Evolutionary conservation across 2,329 filamentous ascomycete genomes (phyloP).

Genomic region (Aureobasidium subglaciale): DNA sequence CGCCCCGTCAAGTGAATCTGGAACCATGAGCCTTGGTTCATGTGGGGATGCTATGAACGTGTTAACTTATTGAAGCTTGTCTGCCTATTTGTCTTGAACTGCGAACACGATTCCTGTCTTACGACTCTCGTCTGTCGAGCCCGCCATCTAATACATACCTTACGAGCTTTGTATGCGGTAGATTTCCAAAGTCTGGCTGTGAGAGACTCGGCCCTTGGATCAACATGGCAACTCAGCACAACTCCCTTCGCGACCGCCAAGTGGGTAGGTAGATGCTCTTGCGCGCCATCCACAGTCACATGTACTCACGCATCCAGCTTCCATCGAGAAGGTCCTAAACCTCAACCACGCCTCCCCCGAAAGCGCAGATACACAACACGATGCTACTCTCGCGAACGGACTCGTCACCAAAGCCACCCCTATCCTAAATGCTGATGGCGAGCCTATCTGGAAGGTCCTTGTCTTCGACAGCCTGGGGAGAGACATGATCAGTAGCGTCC

Average conservation of each 20-base stretch:
- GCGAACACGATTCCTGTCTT: neutral
- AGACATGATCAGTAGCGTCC: constrained; percentile 93
- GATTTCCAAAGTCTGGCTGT: neutral
- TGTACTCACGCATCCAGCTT: constrained; percentile 51
- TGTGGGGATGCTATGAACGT: constrained; percentile 4
- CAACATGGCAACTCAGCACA: constrained; percentile 49
- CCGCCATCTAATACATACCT: neutral
- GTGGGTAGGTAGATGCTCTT: constrained; percentile 47
- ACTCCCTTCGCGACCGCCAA: constrained; percentile 63
- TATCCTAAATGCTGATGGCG: constrained; percentile 76
- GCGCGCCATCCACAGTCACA: neutral
- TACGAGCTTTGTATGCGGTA: constrained; percentile 2
- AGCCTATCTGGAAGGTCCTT: constrained; percentile 95
- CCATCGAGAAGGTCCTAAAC: constrained; percentile 92
- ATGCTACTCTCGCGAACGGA: constrained; percentile 54
- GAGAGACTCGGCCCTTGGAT: constrained; percentile 19
- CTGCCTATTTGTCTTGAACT: neutral
- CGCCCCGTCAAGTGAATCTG: neutral
- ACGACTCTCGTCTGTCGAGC: too few species aligned
- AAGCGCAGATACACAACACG: constrained; percentile 51
- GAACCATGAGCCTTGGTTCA: neutral
- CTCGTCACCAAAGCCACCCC: constrained; percentile 63
- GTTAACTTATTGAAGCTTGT: constrained; percentile 11
- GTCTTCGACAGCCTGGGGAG: constrained; percentile 89
- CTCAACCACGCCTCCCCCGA: constrained; percentile 66